Conservation (phyloP, 179 eudicot genomes). For the Drosera spatulata region DNA sequence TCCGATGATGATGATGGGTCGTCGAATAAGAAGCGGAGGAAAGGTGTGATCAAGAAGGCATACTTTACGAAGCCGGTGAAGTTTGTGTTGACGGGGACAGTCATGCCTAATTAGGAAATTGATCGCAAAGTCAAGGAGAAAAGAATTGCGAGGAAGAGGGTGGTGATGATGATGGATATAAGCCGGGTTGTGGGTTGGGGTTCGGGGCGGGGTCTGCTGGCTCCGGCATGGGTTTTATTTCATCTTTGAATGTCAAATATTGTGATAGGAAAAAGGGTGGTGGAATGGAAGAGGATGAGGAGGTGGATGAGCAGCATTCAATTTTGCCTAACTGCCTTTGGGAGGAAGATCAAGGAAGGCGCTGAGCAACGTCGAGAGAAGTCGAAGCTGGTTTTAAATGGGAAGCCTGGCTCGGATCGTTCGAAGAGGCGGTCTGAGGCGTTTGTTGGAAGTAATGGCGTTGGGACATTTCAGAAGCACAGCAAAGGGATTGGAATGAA, state of each 20-base stretch:
- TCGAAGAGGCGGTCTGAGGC: slow-evolving; percentile 12
- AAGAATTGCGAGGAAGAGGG: slow-evolving; percentile 7
- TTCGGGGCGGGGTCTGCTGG: slow-evolving; percentile 19
- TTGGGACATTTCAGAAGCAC: slow-evolving; percentile 64
- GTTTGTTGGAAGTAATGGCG: slow-evolving; percentile 18
- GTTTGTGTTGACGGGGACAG: slow-evolving; percentile 57
- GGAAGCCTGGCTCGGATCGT: slow-evolving; percentile 13
- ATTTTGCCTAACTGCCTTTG: slow-evolving; percentile 59
- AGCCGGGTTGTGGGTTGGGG: slow-evolving; percentile 33
- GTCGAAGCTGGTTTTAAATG: slow-evolving; percentile 14
- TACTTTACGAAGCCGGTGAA: slow-evolving; percentile 64
- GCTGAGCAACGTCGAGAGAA: slow-evolving; percentile 33
- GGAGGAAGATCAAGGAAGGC: slow-evolving; percentile 56
- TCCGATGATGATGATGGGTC: slow-evolving; percentile 33
- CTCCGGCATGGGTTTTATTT: slow-evolving; percentile 36
- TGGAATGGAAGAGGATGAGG: slow-evolving; percentile 8
- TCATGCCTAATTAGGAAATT: slow-evolving; percentile 51
- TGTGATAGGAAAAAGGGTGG: slow-evolving; percentile 2
- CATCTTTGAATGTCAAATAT: slow-evolving; percentile 7
- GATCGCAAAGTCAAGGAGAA: slow-evolving; percentile 30
- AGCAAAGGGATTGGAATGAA: slow-evolving; percentile 78
- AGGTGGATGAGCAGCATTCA: slow-evolving; percentile 22
- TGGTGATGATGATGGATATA: slow-evolving; percentile 17
- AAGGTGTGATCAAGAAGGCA: slow-evolving; percentile 22
- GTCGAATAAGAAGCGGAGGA: slow-evolving; percentile 39